Base-by-base conservation (phyloP, 2,329 filamentous ascomycete genomes). In the Phyllosticta capitalensis region DNA sequence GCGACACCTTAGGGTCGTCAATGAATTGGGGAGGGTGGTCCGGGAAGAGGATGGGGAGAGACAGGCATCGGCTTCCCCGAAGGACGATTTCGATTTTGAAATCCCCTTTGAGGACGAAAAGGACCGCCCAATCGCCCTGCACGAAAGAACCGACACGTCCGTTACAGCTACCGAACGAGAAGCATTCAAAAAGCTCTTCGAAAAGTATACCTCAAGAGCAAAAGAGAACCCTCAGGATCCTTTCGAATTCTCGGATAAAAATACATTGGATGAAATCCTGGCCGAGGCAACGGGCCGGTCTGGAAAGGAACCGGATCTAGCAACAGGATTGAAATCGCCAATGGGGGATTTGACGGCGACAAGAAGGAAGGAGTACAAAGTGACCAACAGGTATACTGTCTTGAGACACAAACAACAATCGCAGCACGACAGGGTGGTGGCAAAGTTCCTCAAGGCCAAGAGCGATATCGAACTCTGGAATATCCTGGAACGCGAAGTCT, bases 381-480 rank as follows among this genome's bases (percentile, higher is more conserved):
- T n/a, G 38, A n/a, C 1, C 49, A 6, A n/a, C 22, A n/a, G 53
- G 55, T 20, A 52, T 53, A 9, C 20, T 49, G 3, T 45, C 17
- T 28, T 59, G 20, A 59, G 52, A 48, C 50, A n/a, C 59, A 54
- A 54, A 5, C n/a, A 60, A 63, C 20, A 54, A 33, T 24, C 61
- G 59, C 54, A 63, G 53, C 53, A 60, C 63, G 24, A 56, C 24
- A 75, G 82, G 9, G 78, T 90, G 9, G 79, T 82, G 62, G 63
- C 65, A 5, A 66, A 82, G 48, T 81, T 92, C 74, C 71, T 75
- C 10, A 68, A 66, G 1, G 84, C 84, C 19, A 65, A 74, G 61
- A 82, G 82, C 0, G 88, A 92, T 65, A 72, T 79, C 20, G 81
- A 83, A 55, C 75, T 90, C 9, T 91, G 88, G 87, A 70, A 82